These are phyloP conservation scores for Phoma sp. DNA, from an alignment of 2,329 filamentous ascomycete species.

Conservation along the genomic window DNA sequence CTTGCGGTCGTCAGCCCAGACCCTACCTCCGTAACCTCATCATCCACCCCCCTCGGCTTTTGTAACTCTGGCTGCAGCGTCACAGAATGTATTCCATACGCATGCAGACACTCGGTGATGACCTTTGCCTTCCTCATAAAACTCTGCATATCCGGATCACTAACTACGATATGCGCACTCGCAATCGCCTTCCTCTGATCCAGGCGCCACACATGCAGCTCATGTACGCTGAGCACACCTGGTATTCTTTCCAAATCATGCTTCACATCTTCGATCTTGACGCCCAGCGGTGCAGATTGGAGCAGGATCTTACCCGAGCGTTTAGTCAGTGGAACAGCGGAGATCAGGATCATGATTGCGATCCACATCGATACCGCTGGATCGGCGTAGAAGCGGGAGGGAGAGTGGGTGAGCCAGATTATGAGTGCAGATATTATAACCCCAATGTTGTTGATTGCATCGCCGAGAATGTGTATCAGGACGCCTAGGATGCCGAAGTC, in stretches of 20 bases:
- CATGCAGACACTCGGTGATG: constrained; percentile 73
- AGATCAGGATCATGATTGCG: constrained; percentile 73
- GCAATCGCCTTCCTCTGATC: constrained; percentile 75
- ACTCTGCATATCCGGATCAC: constrained; percentile 61
- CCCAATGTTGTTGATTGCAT: constrained; percentile 78
- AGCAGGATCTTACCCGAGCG: constrained; percentile 71
- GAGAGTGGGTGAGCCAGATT: constrained; percentile 70
- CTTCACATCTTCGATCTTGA: constrained; percentile 69
- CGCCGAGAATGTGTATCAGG: constrained; percentile 73
- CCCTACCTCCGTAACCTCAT: constrained; percentile 2
- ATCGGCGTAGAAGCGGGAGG: constrained; percentile 73
- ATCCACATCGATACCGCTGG: constrained; percentile 74
- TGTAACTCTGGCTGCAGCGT: constrained; percentile 72
- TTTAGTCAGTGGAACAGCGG: constrained; percentile 68
- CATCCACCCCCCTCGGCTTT: background rate
- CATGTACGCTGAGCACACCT: constrained; percentile 72
- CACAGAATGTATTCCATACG: constrained; percentile 74
- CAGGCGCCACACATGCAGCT: constrained; percentile 77
- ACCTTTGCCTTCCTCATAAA: constrained; percentile 69
- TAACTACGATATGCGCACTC: constrained; percentile 72
- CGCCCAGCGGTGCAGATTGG: constrained; percentile 68
- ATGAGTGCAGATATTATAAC: constrained; percentile 74
- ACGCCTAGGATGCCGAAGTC: constrained; percentile 77
- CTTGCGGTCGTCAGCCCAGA: constrained; percentile 25
- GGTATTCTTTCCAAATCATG: constrained; percentile 74